These are phyloP conservation scores for Eleusine indica DNA, from an alignment of 176 grass and related monocot species.

Conservation along the genomic window DNA sequence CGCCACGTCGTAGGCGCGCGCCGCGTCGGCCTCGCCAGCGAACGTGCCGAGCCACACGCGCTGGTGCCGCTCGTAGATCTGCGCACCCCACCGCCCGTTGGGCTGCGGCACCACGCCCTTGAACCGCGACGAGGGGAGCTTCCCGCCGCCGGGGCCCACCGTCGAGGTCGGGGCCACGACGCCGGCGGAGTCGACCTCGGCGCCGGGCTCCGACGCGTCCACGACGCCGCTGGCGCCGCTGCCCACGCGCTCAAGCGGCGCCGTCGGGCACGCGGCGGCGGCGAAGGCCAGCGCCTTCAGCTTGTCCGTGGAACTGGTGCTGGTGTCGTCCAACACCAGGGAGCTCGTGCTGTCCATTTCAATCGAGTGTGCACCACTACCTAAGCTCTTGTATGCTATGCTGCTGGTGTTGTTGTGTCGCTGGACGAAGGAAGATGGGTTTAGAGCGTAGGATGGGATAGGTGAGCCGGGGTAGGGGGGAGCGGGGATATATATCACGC, in stretches of 20 bases:
- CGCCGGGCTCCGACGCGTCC: slow-evolving; percentile 50
- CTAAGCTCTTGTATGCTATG: not conserved
- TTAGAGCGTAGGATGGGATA: not conserved
- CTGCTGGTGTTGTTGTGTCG: slow-evolving; percentile 12
- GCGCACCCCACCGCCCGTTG: slow-evolving; percentile 95
- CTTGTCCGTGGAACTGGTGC: slow-evolving; percentile 47
- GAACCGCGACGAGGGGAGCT: slow-evolving; percentile 74
- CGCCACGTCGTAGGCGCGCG: slow-evolving; percentile 85
- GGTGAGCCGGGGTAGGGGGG: not conserved
- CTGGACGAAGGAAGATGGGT: not conserved
- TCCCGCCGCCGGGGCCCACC: slow-evolving; percentile 1
- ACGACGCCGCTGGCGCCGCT: slow-evolving; percentile 57
- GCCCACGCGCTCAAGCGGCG: slow-evolving; percentile 49
- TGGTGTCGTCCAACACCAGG: slow-evolving; percentile 49
- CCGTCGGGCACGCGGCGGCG: not conserved
- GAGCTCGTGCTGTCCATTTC: slow-evolving; percentile 57
- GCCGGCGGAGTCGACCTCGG: slow-evolving; percentile 41
- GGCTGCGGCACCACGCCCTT: slow-evolving; percentile 99
- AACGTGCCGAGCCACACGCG: slow-evolving; percentile 99
- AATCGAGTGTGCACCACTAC: not conserved
- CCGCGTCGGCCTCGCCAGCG: slow-evolving; percentile 63
- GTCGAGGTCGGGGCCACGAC: no score
- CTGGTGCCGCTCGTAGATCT: slow-evolving; percentile 99
- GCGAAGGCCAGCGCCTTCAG: slow-evolving; percentile 36
- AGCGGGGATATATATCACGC: slow-evolving; percentile 42